Percentiles rank a stretch among this genome's conserved stretches.
Evolutionary conservation across 2,329 filamentous ascomycete species (phyloP).

Genomic region (Cytospora paraplurivora): DNA sequence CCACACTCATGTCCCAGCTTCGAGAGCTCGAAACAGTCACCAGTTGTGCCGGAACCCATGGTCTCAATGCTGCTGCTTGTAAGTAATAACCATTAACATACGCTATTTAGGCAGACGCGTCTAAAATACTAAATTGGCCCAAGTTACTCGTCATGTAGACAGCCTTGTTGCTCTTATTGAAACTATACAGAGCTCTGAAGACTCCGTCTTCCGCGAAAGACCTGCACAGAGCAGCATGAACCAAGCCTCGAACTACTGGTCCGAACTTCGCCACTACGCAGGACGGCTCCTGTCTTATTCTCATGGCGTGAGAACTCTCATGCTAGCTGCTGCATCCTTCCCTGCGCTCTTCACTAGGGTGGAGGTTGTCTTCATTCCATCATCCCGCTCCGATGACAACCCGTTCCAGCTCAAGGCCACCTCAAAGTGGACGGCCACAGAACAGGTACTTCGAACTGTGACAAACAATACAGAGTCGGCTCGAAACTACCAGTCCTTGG

Average conservation of each 20-base stretch:
- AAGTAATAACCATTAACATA: not conserved
- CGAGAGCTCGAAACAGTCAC: not conserved
- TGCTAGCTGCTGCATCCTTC: not conserved
- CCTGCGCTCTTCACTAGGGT: constrained; percentile 28
- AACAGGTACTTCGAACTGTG: constrained; percentile 30
- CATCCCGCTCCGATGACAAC: constrained; percentile 11
- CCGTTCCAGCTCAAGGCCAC: constrained; percentile 16
- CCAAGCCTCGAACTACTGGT: constrained; percentile 19
- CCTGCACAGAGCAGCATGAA: constrained; percentile 10
- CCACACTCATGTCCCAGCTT: not conserved
- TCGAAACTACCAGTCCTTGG: constrained; percentile 8
- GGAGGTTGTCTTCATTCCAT: constrained; percentile 22
- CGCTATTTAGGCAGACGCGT: too few species aligned
- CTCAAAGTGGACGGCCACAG: constrained; percentile 4
- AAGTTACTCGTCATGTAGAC: constrained; percentile 3
- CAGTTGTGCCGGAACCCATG: not conserved
- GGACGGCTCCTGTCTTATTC: constrained; percentile 8
- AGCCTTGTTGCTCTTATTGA: constrained; percentile 1
- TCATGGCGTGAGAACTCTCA: not conserved
- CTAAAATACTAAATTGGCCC: not conserved
- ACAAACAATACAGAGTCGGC: constrained; percentile 5
- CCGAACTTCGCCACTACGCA: constrained; percentile 12
- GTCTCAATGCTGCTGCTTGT: not conserved
- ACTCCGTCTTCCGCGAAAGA: constrained; percentile 4
- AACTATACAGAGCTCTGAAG: not conserved